Percentiles rank a stretch among this genome's conserved stretches.
Evolutionary conservation across 768 basidiomycete species (phyloP).

Genomic region (Leccinellum luteum): DNA sequence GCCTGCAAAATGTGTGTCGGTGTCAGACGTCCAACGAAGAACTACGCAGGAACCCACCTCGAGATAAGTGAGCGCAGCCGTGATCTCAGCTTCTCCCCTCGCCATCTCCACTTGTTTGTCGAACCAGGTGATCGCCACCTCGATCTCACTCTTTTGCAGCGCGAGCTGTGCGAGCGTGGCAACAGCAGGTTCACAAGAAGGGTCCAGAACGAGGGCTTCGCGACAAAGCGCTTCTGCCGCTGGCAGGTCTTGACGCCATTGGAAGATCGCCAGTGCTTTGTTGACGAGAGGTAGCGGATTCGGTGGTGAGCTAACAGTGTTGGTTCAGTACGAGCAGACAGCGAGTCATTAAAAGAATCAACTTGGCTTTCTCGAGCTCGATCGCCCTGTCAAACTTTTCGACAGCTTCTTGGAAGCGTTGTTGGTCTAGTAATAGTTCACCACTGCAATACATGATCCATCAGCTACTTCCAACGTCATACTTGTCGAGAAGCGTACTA

Average conservation of each 20-base stretch:
- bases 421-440: conserved; percentile 90
- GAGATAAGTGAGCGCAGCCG: conserved; percentile 73
- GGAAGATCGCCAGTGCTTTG: conserved; percentile 95
- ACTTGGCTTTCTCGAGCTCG: conserved; percentile 82
- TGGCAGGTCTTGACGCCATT: conserved; percentile 88
- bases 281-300: conserved; percentile 96
- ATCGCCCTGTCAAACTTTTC: conserved; percentile 92
- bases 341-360: conserved; percentile 12
- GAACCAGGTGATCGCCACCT: conserved; percentile 85
- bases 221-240: conserved; percentile 82
- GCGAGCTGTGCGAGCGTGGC: conserved; percentile 93
- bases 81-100: conserved; percentile 86
- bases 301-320: conserved; percentile 41
- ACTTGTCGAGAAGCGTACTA: conserved; percentile 55
- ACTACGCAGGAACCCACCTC: conserved; percentile 48
- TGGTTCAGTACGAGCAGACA: neutral
- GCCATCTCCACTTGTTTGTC: conserved; percentile 80
- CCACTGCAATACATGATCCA: conserved; percentile 51
- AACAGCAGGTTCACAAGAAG: conserved; percentile 95
- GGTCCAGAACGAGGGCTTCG: conserved; percentile 84
- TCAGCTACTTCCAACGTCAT: neutral
- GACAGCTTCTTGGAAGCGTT: conserved; percentile 81
- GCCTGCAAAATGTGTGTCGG: conserved; percentile 48
- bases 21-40: neutral
- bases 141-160: conserved; percentile 87